A percentile compares a stretch with the other conserved stretches of the same genome.
phyloP scores from a whole-genome alignment of 2,329 filamentous ascomycete genomes.

The Alternaria conjuncta region DNA sequence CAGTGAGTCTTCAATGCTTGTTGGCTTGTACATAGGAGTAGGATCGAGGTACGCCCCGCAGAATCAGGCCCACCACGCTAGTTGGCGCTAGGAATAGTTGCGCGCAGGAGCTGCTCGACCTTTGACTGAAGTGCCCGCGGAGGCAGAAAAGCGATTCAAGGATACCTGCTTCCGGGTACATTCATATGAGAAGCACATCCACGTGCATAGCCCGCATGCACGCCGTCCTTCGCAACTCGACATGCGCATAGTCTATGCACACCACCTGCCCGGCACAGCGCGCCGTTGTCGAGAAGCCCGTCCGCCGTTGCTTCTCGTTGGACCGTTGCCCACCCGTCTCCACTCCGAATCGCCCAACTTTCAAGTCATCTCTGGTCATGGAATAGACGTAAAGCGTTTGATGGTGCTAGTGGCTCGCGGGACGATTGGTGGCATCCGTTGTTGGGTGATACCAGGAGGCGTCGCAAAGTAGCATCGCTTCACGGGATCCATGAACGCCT shows the following conservation, averaged over 20 bases:
- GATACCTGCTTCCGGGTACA: neutral
- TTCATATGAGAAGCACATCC: neutral
- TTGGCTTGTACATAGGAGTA: neutral
- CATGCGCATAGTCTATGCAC: neutral
- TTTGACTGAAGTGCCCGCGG: slow-evolving; percentile 7
- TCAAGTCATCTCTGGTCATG: neutral
- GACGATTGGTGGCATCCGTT: slow-evolving; percentile 8
- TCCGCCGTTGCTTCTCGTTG: slow-evolving; percentile 2
- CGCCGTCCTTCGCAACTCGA: neutral
- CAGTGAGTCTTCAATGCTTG: neutral
- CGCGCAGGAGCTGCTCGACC: neutral
- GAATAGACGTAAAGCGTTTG: slow-evolving; percentile 4
- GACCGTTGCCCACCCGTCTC: neutral
- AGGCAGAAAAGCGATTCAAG: slow-evolving; percentile 1
- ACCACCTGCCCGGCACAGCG: slow-evolving; percentile 8
- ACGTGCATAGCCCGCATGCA: neutral
- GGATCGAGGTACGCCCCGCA: neutral
- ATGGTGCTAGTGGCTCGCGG: slow-evolving; percentile 20
- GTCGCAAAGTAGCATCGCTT: slow-evolving; percentile 22
- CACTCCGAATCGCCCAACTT: neutral
- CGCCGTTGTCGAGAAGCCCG: slow-evolving; percentile 6
- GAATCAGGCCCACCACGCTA: neutral
- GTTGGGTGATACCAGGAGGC: slow-evolving; percentile 19
- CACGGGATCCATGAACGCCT: slow-evolving; percentile 4
- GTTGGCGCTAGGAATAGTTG: slow-evolving; percentile 2